These are phyloP conservation scores for Ensete ventricosum DNA, from an alignment of 176 grass and related monocot species.

Conservation along the genomic window DNA sequence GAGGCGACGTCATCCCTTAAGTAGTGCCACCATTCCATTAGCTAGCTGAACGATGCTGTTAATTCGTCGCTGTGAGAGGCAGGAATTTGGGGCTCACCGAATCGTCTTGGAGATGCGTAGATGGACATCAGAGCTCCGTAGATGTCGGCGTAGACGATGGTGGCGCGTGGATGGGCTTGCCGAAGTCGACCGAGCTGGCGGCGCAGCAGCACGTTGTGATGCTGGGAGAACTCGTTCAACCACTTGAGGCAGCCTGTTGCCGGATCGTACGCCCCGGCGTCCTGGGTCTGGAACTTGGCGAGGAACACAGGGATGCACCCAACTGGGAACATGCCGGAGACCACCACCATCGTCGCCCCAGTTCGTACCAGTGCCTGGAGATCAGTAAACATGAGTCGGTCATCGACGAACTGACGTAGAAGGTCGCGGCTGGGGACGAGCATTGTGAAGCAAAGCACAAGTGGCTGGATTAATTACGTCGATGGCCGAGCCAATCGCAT, in stretches of 20 bases:
- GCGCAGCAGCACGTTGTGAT: slow-evolving; percentile 18
- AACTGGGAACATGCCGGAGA: neutral
- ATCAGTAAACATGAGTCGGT: neutral
- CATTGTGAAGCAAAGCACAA: neutral
- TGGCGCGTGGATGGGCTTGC: neutral
- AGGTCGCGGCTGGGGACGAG: too few species aligned
- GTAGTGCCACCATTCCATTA: neutral
- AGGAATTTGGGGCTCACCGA: slow-evolving; percentile 32
- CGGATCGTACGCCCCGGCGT: neutral
- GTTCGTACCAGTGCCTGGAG: neutral
- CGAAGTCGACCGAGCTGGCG: slow-evolving; percentile 8
- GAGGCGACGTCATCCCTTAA: slow-evolving; percentile 27
- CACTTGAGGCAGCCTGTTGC: neutral
- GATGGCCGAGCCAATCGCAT: neutral
- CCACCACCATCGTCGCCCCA: neutral
- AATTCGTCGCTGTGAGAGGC: neutral
- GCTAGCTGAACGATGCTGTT: neutral
- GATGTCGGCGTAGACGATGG: slow-evolving; percentile 15
- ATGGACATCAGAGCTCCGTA: slow-evolving; percentile 31
- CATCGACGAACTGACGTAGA: too few species aligned
- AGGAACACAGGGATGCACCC: neutral
- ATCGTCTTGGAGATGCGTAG: slow-evolving; percentile 33
- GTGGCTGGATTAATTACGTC: neutral
- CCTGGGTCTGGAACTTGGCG: neutral
- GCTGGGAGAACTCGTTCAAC: neutral